Conservation (phyloP, 164 flowering plant species). For the Macadamia tetraphylla region DNA sequence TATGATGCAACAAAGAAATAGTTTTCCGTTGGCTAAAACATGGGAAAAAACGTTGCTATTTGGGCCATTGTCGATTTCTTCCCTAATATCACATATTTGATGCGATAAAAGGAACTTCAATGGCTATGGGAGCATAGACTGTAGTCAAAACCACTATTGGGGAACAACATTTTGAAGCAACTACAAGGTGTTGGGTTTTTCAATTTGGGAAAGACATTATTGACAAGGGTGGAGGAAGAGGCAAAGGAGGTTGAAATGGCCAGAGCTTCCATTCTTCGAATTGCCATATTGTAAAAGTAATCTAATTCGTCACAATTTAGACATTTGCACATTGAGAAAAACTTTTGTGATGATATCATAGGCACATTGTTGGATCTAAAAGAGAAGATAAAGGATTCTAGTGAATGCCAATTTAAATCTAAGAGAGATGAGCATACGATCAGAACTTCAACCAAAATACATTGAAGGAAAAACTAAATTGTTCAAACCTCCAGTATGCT, state of each 20-base stretch:
- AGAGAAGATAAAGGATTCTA: neutral
- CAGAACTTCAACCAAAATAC: neutral
- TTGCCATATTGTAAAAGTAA: neutral
- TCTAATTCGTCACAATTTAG: neutral
- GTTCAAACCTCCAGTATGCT: neutral
- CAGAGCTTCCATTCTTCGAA: neutral
- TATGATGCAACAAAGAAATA: conserved; percentile 5
- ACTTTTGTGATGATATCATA: neutral
- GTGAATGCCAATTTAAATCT: neutral
- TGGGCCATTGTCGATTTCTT: conserved; percentile 14
- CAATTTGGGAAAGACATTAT: no score
- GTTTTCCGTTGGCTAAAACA: neutral
- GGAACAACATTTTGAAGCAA: neutral
- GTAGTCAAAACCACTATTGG: neutral
- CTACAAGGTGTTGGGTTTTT: neutral
- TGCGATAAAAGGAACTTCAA: neutral
- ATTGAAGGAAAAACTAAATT: no score
- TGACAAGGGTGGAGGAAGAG: no score
- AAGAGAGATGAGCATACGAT: no score
- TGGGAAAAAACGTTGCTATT: conserved; percentile 9
- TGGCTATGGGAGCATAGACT: neutral
- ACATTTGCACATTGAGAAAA: neutral
- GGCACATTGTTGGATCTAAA: neutral
- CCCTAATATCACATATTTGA: neutral
- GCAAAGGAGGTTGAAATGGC: no score